phyloP scores from a whole-genome alignment of 208 protist genomes.

The Strigomonas culicis region DNA sequence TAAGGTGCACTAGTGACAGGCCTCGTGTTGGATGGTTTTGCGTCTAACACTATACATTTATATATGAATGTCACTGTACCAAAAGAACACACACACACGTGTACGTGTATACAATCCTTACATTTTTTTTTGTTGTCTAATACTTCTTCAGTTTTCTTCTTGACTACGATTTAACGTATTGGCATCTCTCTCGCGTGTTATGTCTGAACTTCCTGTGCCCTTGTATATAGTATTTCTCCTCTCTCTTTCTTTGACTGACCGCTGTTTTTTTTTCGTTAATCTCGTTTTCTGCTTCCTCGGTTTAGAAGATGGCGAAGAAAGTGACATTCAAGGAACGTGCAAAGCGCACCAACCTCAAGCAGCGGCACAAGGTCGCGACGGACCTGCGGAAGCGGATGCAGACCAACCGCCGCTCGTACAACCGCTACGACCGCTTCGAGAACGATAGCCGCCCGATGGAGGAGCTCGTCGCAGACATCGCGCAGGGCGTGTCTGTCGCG shows the following conservation, averaged over 20 bases:
- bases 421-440: slow-evolving; percentile 68
- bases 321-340: slow-evolving; percentile 77
- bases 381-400: slow-evolving; percentile 68
- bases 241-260: neutral
- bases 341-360: slow-evolving; percentile 73
- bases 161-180: slow-evolving; percentile 4
- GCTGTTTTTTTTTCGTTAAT: slow-evolving; percentile 5
- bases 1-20: neutral
- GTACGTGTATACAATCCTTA: slow-evolving; percentile 8
- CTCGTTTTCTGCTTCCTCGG: neutral
- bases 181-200: slow-evolving; percentile 9
- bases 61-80: neutral
- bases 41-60: neutral
- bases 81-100: neutral
- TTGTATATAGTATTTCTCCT: neutral
- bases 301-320: neutral
- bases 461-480: slow-evolving; percentile 58
- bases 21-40: too few relatives aligned
- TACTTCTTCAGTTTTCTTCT: slow-evolving; percentile 23
- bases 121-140: slow-evolving; percentile 3
- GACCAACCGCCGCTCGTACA: slow-evolving; percentile 34
- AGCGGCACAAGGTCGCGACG: slow-evolving; percentile 41
- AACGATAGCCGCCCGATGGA: slow-evolving; percentile 49
- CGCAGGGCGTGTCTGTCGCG: slow-evolving; percentile 54
- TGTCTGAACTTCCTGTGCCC: neutral